phyloP scores from a whole-genome alignment of 345 rosid genomes.

The Brassica incana region DNA sequence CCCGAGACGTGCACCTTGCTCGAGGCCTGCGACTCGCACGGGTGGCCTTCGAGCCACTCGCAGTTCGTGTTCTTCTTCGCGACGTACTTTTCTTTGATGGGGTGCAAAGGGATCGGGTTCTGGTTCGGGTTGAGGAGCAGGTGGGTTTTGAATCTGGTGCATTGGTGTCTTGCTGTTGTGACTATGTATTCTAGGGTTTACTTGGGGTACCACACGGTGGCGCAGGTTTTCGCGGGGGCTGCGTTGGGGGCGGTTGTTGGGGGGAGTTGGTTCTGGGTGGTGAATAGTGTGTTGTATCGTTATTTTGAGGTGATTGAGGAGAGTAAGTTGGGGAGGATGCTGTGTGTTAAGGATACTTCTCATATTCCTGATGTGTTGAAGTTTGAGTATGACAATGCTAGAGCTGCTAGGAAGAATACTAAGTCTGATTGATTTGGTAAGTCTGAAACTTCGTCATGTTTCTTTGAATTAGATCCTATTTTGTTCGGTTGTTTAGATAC shows the following conservation, averaged over 20 bases:
- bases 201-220: slow-evolving; percentile 82
- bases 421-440: slow-evolving; percentile 50
- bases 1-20: slow-evolving; percentile 80
- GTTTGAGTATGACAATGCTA: slow-evolving; percentile 93
- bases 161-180: slow-evolving; percentile 69
- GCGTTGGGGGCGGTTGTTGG: slow-evolving; percentile 64
- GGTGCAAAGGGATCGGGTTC: slow-evolving; percentile 59
- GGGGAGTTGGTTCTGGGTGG: slow-evolving; percentile 76
- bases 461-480: no score
- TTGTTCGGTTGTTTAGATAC: neutral
- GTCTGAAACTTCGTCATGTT: neutral
- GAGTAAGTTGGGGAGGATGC: slow-evolving; percentile 67
- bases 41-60: slow-evolving; percentile 97
- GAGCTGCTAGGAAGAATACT: slow-evolving; percentile 62
- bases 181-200: slow-evolving; percentile 95
- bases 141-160: slow-evolving; percentile 45
- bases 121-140: slow-evolving; percentile 51
- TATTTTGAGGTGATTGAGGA: slow-evolving; percentile 79
- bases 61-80: slow-evolving; percentile 94
- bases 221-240: slow-evolving; percentile 90
- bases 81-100: slow-evolving; percentile 57
- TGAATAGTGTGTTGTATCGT: slow-evolving; percentile 49
- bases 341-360: slow-evolving; percentile 90
- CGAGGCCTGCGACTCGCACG: slow-evolving; percentile 95
- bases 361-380: slow-evolving; percentile 80